phyloP scores from a whole-genome alignment of 2,329 filamentous ascomycete genomes.

The Aspergillus fructus region DNA sequence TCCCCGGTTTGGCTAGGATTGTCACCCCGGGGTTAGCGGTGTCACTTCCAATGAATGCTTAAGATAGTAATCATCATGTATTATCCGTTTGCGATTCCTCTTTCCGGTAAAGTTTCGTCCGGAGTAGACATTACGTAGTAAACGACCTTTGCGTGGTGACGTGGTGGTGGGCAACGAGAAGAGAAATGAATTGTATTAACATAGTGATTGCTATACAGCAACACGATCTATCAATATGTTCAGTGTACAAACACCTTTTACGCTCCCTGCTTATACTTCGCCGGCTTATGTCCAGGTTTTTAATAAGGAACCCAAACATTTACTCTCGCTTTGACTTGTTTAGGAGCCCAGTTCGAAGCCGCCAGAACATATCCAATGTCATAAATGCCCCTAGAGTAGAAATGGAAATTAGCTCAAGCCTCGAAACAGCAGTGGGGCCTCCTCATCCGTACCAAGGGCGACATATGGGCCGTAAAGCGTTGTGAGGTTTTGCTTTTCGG shows the following conservation, averaged over 20 bases:
- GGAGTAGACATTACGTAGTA: background rate
- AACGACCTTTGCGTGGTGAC: background rate
- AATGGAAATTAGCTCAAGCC: constrained; percentile 4
- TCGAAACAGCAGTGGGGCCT: background rate
- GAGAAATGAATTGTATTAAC: background rate
- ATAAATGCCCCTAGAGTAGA: constrained; percentile 34
- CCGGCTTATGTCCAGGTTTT: no score
- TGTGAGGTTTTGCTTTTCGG: constrained; percentile 51
- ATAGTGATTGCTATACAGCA: background rate
- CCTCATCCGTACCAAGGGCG: constrained; percentile 49
- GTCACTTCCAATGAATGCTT: background rate
- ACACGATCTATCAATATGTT: background rate
- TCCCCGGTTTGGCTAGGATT: background rate
- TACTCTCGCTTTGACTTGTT: constrained; percentile 32
- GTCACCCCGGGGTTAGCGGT: background rate
- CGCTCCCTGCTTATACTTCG: no score
- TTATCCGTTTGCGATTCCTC: background rate
- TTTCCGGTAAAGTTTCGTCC: background rate
- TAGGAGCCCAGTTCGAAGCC: constrained; percentile 29
- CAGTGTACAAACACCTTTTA: background rate
- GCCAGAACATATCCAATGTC: constrained; percentile 38
- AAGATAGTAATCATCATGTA: background rate
- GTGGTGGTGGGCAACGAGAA: background rate
- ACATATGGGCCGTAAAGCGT: constrained; percentile 60
- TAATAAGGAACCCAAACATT: background rate